A percentile compares a stretch with the other conserved stretches of the same genome.
phyloP scores from a whole-genome alignment of 345 rosid species.

The Bruguiera sexangula region DNA sequence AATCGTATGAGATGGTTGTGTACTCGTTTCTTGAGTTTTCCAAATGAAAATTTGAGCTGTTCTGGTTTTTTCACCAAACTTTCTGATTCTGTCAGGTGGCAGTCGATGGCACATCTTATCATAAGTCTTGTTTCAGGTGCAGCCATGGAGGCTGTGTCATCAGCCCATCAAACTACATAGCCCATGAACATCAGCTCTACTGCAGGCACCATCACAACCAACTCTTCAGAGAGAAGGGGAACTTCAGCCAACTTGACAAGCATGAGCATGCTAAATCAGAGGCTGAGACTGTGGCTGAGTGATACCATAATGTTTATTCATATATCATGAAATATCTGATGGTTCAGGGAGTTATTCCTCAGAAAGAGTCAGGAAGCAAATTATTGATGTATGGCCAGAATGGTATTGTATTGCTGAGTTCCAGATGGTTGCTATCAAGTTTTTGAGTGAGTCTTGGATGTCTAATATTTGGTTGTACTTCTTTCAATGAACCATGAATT shows the following conservation, averaged over 20 bases:
- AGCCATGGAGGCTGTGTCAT: slow-evolving; percentile 65
- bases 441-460: slow-evolving; percentile 12
- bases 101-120: slow-evolving; percentile 62
- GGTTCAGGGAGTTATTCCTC: slow-evolving; percentile 10
- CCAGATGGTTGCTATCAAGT: background rate
- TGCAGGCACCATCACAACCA: slow-evolving; percentile 75
- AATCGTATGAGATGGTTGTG: background rate
- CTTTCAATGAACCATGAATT: slow-evolving; percentile 18
- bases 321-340: background rate
- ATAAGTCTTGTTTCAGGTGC: slow-evolving; percentile 70
- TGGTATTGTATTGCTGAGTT: slow-evolving; percentile 11
- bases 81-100: slow-evolving; percentile 49
- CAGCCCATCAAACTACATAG: slow-evolving; percentile 61
- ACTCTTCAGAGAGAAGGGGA: slow-evolving; percentile 67
- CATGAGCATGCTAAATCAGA: slow-evolving; percentile 32
- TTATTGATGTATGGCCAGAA: slow-evolving; percentile 12
- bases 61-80: background rate
- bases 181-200: slow-evolving; percentile 60
- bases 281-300: slow-evolving; percentile 29
- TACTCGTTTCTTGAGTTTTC: background rate
- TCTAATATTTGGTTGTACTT: slow-evolving; percentile 13
- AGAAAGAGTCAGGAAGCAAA: slow-evolving; percentile 9
- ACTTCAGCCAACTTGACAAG: slow-evolving; percentile 59
- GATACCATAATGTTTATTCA: slow-evolving; percentile 8
- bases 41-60: background rate